Conservation (phyloP, 192 early-diverging fungal species). For the Haplosporangium gracile region DNA sequence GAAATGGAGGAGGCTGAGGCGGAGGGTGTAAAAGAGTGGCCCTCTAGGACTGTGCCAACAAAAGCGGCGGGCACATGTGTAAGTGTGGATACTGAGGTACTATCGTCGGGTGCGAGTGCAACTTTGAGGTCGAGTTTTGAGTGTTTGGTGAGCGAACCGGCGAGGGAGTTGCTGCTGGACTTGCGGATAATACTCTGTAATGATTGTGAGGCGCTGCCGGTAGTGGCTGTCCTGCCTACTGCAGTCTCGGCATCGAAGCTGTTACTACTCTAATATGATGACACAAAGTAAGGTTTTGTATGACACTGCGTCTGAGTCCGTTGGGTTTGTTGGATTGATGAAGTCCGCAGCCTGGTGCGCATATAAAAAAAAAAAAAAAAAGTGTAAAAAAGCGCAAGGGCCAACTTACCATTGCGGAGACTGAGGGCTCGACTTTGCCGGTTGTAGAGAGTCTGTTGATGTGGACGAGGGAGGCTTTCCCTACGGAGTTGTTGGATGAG, state of each 20-base stretch:
- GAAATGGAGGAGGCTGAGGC: not conserved
- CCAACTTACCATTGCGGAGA: constrained; percentile 29
- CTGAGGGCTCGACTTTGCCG: constrained; percentile 14
- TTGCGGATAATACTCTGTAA: constrained; percentile 41
- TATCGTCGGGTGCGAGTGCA: not conserved
- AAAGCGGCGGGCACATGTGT: not conserved
- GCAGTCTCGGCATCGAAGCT: constrained; percentile 4
- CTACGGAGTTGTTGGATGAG: not conserved
- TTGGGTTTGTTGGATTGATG: not conserved
- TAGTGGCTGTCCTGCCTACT: not conserved
- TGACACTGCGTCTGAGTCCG: no score
- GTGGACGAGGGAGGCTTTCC: not conserved
- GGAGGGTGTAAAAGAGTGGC: constrained; percentile 1
- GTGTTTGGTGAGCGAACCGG: not conserved
- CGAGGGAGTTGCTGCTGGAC: constrained; percentile 17
- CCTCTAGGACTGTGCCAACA: constrained; percentile 18
- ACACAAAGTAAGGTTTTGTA: not conserved
- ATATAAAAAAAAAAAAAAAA: constrained; percentile 10
- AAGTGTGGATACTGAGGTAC: not conserved
- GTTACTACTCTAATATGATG: not conserved
- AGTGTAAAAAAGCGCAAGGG: not conserved
- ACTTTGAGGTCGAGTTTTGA: not conserved
- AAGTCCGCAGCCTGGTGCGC: not conserved
- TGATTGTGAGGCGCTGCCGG: constrained; percentile 30
- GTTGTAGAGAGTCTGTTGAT: constrained; percentile 4